Base-by-base conservation (phyloP, 192 early-diverging fungal species). In the Dissophora ornata region DNA sequence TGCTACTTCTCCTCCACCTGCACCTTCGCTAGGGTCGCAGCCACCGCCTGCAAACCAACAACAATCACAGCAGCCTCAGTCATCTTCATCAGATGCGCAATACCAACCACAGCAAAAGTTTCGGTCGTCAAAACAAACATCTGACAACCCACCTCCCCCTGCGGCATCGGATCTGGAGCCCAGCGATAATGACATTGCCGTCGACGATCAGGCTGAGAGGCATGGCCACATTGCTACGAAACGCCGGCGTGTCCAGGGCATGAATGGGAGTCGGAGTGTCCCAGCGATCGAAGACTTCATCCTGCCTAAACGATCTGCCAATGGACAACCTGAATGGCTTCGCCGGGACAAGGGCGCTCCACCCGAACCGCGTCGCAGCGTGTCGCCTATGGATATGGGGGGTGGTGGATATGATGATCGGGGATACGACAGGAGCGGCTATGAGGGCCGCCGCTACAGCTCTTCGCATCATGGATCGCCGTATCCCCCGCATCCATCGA, bases 231-330 rank as follows among this genome's bases (percentile, higher is more conserved):
- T 56, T 8, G 25, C 61, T 16, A 48, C 68, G 18, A 77, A 77
- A 33, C 63, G 73, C 9, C 40, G 73, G 26, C 59, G 60, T 10
- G 53, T 67, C 2, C 73, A 67, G 1, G 21, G 19, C 1, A 32
- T 40, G 29, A 63, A 24, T 30, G 54, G 34, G 11, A 18, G 34
- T 5, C 48, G 40, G 2, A 29, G 36, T 7, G 82, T 85, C 0
- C 84, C 81, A 26, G 79, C 82, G 9, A 87, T 87, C 44, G 86
- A 87, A 47, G 86, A 87, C 56, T 84, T 74, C 22, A 81, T 84
- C 42, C 29, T 50, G 15, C 71, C 82, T n/a, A 87, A 81, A n/a
- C 46, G 83, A 61, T 61, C 59, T 1, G 65, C 65, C 26, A 77
- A 77, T 32, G 73, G 73, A n/a, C 73, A 77, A 15, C 55, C 64